Base-by-base conservation (phyloP, 176 grass and related monocot species). In the Olyra latifolia region DNA sequence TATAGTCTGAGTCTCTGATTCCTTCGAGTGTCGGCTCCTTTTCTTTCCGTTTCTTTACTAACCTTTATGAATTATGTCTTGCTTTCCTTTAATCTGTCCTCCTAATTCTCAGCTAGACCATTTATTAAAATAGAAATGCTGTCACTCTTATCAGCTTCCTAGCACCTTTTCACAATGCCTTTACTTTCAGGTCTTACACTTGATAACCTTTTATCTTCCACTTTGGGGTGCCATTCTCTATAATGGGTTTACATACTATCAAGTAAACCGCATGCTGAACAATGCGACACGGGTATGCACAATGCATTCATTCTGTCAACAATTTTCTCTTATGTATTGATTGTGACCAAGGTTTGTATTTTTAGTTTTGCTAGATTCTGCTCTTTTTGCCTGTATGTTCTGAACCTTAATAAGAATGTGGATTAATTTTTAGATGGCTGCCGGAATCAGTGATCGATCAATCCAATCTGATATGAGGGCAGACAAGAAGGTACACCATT, bases 151-250 rank as follows among this genome's bases (percentile, higher is more conserved):
- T 55, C 52, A 56, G 12, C 24, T 44, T 68, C 58, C 32, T 80
- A 44, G 23, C 44, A 74, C 25, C 35, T 80, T 13, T 64, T 58
- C 12, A 71, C 80, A 42, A 74, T 65, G 56, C 24, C 24, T 30
- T 82, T 48, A 53, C 68, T 78, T 93, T 24, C 90, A 98, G 92
- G 76, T 91, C 20, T 82, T 91, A 42, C 92, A 93, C 57, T 80
- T 98, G 50, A 78, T 98, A 91, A 95, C 92, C 39, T 98, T 98
- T 86, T 95, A 98, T 78, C 83, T 87, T 85, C 96, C 96, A 62
- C 83, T 98, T 65, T 98, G 96, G 92, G 84, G 92, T 84, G 92
- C 92, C 40, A 98, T 98, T 93, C 84, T 98, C 73, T 98, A 98
- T 84, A 98, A 98, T 83, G 96, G 90, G 4, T 91, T 89, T 83